These are phyloP conservation scores for Didymella lethalis DNA, from an alignment of 2,329 filamentous ascomycete species.

Conservation along the genomic window DNA sequence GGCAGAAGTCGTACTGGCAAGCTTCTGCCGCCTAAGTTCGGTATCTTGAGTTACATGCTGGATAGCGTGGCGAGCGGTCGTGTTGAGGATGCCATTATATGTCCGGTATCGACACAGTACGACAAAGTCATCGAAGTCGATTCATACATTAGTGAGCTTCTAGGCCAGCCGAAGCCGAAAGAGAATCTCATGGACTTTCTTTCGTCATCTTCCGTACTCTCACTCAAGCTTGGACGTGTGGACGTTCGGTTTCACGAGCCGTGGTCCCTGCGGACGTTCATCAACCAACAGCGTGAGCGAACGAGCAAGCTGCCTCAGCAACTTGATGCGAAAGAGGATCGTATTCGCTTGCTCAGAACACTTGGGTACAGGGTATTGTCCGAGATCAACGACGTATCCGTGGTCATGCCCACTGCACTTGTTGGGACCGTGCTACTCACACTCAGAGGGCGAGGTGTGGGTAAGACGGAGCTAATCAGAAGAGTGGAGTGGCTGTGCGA, in stretches of 20 bases:
- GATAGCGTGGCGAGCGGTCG: slow-evolving; percentile 89
- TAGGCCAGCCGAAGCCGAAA: slow-evolving; percentile 94
- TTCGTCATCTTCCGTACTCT: slow-evolving; percentile 86
- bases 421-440: slow-evolving; percentile 94
- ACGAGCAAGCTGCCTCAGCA: slow-evolving; percentile 53
- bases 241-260: slow-evolving; percentile 97
- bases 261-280: slow-evolving; percentile 86
- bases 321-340: slow-evolving; percentile 54
- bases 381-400: slow-evolving; percentile 94
- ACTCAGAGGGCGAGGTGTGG: slow-evolving; percentile 87
- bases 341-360: slow-evolving; percentile 79
- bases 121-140: slow-evolving; percentile 96
- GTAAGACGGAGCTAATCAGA: slow-evolving; percentile 82
- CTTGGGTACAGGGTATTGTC: slow-evolving; percentile 91
- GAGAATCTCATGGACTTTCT: slow-evolving; percentile 92
- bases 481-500: slow-evolving; percentile 89
- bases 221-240: slow-evolving; percentile 85
- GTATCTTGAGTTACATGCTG: slow-evolving; percentile 88
- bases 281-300: slow-evolving; percentile 75
- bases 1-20: slow-evolving; percentile 93
- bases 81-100: slow-evolving; percentile 90
- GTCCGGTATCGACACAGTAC: slow-evolving; percentile 96
- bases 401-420: slow-evolving; percentile 96
- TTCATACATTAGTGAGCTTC: slow-evolving; percentile 91
- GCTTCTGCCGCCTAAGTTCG: slow-evolving; percentile 91